A percentile compares a stretch with the other conserved stretches of the same genome.
phyloP scores from a whole-genome alignment of 352 stramenopile genomes.

The Phytophthora boehmeriae region DNA sequence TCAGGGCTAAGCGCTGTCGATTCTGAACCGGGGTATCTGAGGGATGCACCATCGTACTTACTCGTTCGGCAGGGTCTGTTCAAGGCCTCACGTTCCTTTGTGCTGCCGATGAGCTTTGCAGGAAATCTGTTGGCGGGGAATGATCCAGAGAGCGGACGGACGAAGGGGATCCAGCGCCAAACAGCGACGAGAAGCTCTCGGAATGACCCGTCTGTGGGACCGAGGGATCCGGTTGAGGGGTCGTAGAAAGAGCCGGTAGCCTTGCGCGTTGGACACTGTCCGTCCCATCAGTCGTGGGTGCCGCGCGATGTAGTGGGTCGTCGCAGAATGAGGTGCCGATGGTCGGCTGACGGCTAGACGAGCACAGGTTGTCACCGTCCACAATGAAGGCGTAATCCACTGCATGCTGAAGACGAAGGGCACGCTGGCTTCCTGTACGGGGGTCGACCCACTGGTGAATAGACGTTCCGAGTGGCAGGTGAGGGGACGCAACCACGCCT shows the following conservation, averaged over 20 bases:
- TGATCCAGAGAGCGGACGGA: too few species aligned
- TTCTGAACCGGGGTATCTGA: not conserved
- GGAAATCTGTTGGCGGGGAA: too few species aligned
- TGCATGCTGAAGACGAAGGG: conserved; percentile 4
- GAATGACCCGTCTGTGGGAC: too few species aligned
- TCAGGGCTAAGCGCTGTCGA: not conserved
- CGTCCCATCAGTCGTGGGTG: not conserved
- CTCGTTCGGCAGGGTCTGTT: too few species aligned
- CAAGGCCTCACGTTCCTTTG: too few species aligned
- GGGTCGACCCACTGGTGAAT: conserved; percentile 11
- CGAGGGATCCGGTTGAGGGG: too few species aligned
- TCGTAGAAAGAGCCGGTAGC: not conserved
- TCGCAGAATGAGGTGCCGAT: conserved; percentile 6
- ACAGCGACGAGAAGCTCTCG: too few species aligned
- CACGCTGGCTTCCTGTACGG: not conserved
- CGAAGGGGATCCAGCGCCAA: too few species aligned
- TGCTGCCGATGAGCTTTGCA: too few species aligned
- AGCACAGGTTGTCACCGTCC: conserved; percentile 3
- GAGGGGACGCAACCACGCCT: not conserved
- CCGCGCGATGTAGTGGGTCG: conserved; percentile 13
- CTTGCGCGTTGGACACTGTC: not conserved
- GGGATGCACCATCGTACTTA: too few species aligned
- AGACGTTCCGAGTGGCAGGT: conserved; percentile 1
- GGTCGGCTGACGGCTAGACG: not conserved
- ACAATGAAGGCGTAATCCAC: conserved; percentile 16